phyloP scores from a whole-genome alignment of 306 rosid genomes.

The Begonia masoniana region DNA sequence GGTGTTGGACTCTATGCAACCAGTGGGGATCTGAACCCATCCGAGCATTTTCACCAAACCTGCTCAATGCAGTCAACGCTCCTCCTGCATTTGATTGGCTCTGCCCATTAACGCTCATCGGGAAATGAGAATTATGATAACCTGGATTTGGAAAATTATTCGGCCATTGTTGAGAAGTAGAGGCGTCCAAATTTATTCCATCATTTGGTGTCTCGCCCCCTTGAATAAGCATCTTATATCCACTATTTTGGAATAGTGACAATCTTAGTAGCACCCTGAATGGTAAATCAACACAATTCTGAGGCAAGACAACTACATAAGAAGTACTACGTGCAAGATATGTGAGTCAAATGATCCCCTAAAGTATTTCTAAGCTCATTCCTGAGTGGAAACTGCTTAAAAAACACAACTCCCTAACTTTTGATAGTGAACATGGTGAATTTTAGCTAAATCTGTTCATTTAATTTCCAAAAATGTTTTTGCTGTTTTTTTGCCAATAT shows the following conservation, averaged over 20 bases:
- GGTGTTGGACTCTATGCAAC: constrained; percentile 48
- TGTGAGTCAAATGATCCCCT: neutral
- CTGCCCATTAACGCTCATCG: constrained; percentile 23
- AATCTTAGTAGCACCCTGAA: constrained; percentile 74
- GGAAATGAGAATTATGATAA: constrained; percentile 22
- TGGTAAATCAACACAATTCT: constrained; percentile 10
- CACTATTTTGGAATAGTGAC: constrained; percentile 71
- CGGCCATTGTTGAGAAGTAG: constrained; percentile 22
- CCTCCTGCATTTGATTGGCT: constrained; percentile 65
- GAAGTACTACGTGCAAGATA: neutral
- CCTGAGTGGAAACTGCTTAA: too few relatives aligned
- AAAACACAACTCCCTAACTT: too few relatives aligned
- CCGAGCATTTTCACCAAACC: constrained; percentile 74
- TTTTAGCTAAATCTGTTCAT: too few relatives aligned
- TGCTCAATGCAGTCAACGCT: constrained; percentile 71
- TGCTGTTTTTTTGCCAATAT: too few relatives aligned
- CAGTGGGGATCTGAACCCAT: constrained; percentile 39
- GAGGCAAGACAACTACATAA: constrained; percentile 5
- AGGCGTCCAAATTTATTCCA: constrained; percentile 17
- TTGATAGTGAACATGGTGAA: too few relatives aligned
- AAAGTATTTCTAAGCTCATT: too few relatives aligned
- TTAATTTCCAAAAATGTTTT: too few relatives aligned
- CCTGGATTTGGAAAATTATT: constrained; percentile 22
- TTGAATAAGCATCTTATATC: constrained; percentile 71
- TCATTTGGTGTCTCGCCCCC: constrained; percentile 74